Evolutionary conservation across 2,329 filamentous ascomycete genomes (phyloP).

Genomic region (Fulvia fulva): DNA sequence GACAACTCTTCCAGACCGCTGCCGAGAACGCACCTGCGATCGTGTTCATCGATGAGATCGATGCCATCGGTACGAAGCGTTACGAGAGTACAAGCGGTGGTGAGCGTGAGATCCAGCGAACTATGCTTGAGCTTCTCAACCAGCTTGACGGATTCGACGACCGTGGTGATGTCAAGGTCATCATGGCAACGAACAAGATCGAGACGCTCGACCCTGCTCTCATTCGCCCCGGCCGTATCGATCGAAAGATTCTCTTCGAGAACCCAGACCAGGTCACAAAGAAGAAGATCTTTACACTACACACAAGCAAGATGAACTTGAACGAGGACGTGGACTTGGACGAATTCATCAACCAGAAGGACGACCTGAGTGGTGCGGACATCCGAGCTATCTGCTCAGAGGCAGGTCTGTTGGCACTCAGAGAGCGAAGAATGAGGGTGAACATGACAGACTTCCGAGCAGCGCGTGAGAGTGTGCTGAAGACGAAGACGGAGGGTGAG

Average conservation of each 20-base stretch:
- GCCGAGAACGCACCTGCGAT: constrained; percentile 95
- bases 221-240: constrained; percentile 95
- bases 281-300: constrained; percentile 96
- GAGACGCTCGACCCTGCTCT: constrained; percentile 93
- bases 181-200: constrained; percentile 99
- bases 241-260: constrained; percentile 87
- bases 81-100: constrained; percentile 97
- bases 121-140: constrained; percentile 97
- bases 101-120: constrained; percentile 95
- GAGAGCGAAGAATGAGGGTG: constrained; percentile 94
- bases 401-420: constrained; percentile 86
- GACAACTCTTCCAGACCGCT: constrained; percentile 93
- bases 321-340: constrained; percentile 96
- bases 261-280: constrained; percentile 81
- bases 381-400: constrained; percentile 99
- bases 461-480: constrained; percentile 88
- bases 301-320: constrained; percentile 98
- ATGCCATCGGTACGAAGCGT: constrained; percentile 97
- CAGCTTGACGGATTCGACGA: constrained; percentile 99
- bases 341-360: constrained; percentile 97
- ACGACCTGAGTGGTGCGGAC: constrained; percentile 92
- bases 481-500: constrained; percentile 98
- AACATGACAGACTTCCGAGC: constrained; percentile 98
- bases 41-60: constrained; percentile 98
- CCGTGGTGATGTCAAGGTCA: constrained; percentile 96